Conservation (phyloP, 2,329 filamentous ascomycete species). For the Penicillium aurantiogriseum region DNA sequence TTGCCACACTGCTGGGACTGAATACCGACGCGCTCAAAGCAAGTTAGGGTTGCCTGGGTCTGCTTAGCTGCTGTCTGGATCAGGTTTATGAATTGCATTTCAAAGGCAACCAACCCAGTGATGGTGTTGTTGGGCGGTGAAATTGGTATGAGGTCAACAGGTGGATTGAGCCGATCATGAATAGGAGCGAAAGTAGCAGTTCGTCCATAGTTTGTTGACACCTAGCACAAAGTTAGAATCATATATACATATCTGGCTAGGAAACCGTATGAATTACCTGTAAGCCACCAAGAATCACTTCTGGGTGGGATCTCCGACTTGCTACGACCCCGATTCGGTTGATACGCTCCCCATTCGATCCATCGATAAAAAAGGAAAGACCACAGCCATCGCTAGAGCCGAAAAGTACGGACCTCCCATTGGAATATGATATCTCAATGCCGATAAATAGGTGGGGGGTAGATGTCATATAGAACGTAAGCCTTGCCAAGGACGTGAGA, state of each 20-base stretch:
- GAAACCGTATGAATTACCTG: neutral
- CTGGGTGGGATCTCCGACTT: neutral
- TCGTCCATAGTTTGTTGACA: neutral
- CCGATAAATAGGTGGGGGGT: neutral
- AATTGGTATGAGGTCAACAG: neutral
- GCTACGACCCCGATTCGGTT: neutral
- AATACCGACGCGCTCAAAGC: neutral
- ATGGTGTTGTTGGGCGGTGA: neutral
- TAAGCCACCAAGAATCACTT: neutral
- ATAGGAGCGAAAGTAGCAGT: neutral
- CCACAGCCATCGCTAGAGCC: neutral
- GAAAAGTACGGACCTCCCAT: neutral
- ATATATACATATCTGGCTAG: neutral
- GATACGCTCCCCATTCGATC: neutral
- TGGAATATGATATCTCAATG: neutral
- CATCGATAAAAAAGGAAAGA: neutral
- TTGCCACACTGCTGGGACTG: neutral
- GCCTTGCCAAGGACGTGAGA: neutral
- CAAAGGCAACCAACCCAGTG: neutral
- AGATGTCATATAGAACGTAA: neutral
- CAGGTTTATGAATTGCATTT: neutral
- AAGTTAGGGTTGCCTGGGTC: neutral
- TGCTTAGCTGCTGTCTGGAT: neutral
- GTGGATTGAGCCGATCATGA: neutral
- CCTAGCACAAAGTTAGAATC: neutral